Evolutionary conservation across 225 moss, liverwort and hornwort genomes (phyloP).

Genomic region (Anthoceros angustus): DNA sequence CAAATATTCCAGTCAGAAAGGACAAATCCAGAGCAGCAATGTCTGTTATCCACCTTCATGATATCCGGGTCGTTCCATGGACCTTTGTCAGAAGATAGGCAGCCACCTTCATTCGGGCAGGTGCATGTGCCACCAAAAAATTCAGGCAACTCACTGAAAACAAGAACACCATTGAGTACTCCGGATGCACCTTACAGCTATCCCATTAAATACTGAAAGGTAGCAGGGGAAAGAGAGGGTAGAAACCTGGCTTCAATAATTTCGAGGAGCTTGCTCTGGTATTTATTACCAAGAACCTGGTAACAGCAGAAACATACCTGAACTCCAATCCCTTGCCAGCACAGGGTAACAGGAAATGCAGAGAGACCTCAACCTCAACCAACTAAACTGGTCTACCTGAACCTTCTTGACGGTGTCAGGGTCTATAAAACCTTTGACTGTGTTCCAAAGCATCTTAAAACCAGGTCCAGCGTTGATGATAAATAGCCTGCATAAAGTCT

Average conservation of each 20-base stretch:
- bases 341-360: not conserved
- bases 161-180: not conserved
- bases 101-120: constrained; percentile 68
- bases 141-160: constrained; percentile 68
- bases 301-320: not conserved
- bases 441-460: constrained; percentile 64
- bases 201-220: not conserved
- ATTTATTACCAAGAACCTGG: constrained; percentile 76
- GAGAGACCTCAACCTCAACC: not conserved
- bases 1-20: too few relatives aligned
- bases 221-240: not conserved
- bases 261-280: constrained; percentile 60
- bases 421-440: constrained; percentile 63
- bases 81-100: constrained; percentile 71
- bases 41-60: constrained; percentile 27
- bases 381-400: constrained; percentile 17
- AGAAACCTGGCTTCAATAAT: constrained; percentile 59
- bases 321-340: not conserved
- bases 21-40: too few relatives aligned
- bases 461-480: constrained; percentile 85
- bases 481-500: constrained; percentile 80
- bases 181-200: not conserved
- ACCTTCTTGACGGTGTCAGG: constrained; percentile 68
- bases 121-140: constrained; percentile 82
- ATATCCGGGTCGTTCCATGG: constrained; percentile 81